Base-by-base conservation (phyloP, 352 stramenopile genomes). In the Pelagophyceae sp. region DNA sequence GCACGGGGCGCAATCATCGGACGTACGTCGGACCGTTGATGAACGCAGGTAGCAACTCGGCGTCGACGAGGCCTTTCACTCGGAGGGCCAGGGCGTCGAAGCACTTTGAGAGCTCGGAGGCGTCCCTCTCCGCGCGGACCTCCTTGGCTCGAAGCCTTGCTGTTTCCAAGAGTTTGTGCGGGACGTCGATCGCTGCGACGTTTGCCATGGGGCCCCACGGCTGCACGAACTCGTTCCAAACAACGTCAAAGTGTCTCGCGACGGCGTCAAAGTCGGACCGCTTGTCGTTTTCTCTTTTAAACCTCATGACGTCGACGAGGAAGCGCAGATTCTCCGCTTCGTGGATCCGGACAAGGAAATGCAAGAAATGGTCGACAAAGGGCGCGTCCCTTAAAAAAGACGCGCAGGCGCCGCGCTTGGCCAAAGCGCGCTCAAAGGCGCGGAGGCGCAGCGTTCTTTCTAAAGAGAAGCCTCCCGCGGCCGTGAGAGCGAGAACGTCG, bases 221-320 rank as follows among this genome's bases (percentile, higher is more conserved):
- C 67, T 31, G 33, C 15, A 58, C 20, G 67, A 60, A 74, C 17
- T 6, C 67, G 35, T 31, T 23, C 67, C 67, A 74, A 37, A 74
- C 1, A 2, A 15, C 67, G 6, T 58, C 67, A 37, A 74, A 74
- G 15, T 23, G 35, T 19, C 15, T 2, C 2, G 2, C 3, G 5
- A 3, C 33, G 35, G 3, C 38, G 2, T 25, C 33, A 37, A 74
- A 74, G 35, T 0, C 20, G 35, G 1, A 11, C 11, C 17, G 1
- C 35, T 20, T 23, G 29, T 58, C 67, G n/a, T 35, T 29, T 11
- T 74, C 67, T 2, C 61, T 3, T 31, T 71, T 71, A 31, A 71
- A 71, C 61, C 38, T 6, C 61, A 71, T 71, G 61, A 71, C 1
- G 61, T 71, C 61, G 11, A 74, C 67, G 15, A 74, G n/a, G 27